phyloP scores from a whole-genome alignment of 1,139 yeast species.

The Scheffersomyces titani region DNA sequence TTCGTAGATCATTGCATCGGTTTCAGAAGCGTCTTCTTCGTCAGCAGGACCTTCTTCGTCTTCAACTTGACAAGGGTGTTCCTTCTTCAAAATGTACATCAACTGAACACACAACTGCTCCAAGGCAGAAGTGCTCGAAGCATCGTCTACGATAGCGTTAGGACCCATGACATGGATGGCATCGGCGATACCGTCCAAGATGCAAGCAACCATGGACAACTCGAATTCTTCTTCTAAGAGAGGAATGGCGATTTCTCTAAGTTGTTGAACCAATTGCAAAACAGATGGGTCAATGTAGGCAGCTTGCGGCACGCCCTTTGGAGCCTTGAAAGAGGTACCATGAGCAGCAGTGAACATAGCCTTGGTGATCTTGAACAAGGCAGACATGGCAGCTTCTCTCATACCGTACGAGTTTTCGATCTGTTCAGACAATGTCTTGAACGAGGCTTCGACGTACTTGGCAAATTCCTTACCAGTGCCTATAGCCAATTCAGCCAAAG shows the following conservation, averaged over 20 bases:
- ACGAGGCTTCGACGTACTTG: slow-evolving; percentile 73
- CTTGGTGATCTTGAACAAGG: slow-evolving; percentile 80
- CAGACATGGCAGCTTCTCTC: slow-evolving; percentile 81
- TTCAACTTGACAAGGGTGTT: slow-evolving; percentile 78
- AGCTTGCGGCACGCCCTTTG: slow-evolving; percentile 71
- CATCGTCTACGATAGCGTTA: slow-evolving; percentile 61
- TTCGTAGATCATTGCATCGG: slow-evolving; percentile 83
- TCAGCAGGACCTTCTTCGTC: slow-evolving; percentile 55
- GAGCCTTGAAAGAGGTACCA: slow-evolving; percentile 55
- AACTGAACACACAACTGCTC: slow-evolving; percentile 71
- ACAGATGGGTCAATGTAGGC: slow-evolving; percentile 61
- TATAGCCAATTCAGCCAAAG: slow-evolving; percentile 82
- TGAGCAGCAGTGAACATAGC: slow-evolving; percentile 66
- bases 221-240: slow-evolving; percentile 80
- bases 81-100: slow-evolving; percentile 70
- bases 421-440: slow-evolving; percentile 68
- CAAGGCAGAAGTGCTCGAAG: slow-evolving; percentile 57
- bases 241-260: slow-evolving; percentile 65
- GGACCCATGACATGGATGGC: slow-evolving; percentile 75
- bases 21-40: slow-evolving; percentile 76
- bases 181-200: slow-evolving; percentile 75
- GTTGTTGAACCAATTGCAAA: slow-evolving; percentile 61
- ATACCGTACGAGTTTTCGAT: slow-evolving; percentile 87
- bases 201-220: slow-evolving; percentile 73
- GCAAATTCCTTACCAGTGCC: slow-evolving; percentile 83